phyloP scores from a whole-genome alignment of 768 basidiomycete genomes.

The Phylloporus arenicola region DNA sequence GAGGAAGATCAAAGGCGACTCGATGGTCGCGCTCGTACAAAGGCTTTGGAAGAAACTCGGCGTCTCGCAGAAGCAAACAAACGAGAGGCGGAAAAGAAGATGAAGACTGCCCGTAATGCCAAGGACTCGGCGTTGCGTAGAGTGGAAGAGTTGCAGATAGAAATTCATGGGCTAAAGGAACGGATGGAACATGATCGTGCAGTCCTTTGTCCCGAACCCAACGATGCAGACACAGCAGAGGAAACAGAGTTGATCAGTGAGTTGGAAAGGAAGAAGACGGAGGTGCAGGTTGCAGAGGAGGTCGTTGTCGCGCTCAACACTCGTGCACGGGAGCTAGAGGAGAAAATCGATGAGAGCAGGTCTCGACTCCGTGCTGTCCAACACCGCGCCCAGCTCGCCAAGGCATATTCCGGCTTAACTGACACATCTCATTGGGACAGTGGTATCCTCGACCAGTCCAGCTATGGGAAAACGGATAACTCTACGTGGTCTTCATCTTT shows the following conservation, averaged over 20 bases:
- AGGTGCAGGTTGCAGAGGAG: conserved; percentile 58
- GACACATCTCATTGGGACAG: conserved; percentile 8
- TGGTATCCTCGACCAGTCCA: conserved; percentile 3
- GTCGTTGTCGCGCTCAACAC: conserved; percentile 55
- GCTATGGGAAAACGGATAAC: conserved; percentile 13
- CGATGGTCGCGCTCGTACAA: conserved; percentile 80
- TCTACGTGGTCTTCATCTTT: conserved; percentile 25
- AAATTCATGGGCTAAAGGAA: conserved; percentile 52
- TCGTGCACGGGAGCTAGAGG: conserved; percentile 71
- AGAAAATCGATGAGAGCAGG: conserved; percentile 57
- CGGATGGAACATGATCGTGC: conserved; percentile 53
- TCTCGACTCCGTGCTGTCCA: conserved; percentile 53
- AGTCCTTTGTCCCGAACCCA: conserved; percentile 42
- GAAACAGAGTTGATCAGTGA: conserved; percentile 42
- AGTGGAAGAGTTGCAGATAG: conserved; percentile 54
- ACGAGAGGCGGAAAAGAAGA: conserved; percentile 84
- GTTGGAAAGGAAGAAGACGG: conserved; percentile 53
- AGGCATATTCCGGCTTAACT: conserved; percentile 22
- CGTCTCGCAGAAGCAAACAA: conserved; percentile 74
- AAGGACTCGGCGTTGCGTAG: conserved; percentile 58
- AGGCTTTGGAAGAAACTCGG: conserved; percentile 80
- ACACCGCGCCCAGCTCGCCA: conserved; percentile 49
- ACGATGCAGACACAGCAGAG: conserved; percentile 38
- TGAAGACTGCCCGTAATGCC: conserved; percentile 60
- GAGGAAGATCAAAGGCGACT: conserved; percentile 75